Conservation (phyloP, 345 rosid species). For the Ceriops decandra region DNA sequence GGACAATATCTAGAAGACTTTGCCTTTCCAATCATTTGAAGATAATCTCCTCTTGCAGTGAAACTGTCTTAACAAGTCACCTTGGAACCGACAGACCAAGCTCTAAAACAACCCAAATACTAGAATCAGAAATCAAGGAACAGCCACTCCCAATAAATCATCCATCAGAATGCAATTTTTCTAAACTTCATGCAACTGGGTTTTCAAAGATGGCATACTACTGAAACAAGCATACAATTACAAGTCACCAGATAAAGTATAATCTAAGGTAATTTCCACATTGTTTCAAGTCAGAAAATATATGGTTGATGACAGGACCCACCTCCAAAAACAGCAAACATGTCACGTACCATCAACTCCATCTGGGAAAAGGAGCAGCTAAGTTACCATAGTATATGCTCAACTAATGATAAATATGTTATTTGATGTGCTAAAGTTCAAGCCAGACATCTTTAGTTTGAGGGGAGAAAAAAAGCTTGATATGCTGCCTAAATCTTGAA, state of each 20-base stretch:
- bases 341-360: slow-evolving; percentile 93
- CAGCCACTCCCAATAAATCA: background rate
- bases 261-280: slow-evolving; percentile 10
- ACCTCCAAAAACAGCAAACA: slow-evolving; percentile 72
- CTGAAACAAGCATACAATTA: background rate
- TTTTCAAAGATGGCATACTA: background rate
- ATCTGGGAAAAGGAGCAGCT: slow-evolving; percentile 91
- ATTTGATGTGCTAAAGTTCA: slow-evolving; percentile 18
- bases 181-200: background rate
- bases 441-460: slow-evolving; percentile 2
- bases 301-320: slow-evolving; percentile 47
- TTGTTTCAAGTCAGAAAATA: slow-evolving; percentile 20
- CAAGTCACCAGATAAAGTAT: background rate
- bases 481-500: background rate
- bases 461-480: background rate
- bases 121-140: slow-evolving; percentile 24
- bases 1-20: slow-evolving; percentile 9
- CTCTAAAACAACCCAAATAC: slow-evolving; percentile 43
- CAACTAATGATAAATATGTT: slow-evolving; percentile 16
- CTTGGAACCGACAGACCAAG: slow-evolving; percentile 84
- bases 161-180: background rate
- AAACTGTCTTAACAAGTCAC: slow-evolving; percentile 44
- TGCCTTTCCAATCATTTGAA: slow-evolving; percentile 30
- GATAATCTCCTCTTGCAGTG: slow-evolving; percentile 21
- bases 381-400: slow-evolving; percentile 35